Evolutionary conservation across 768 basidiomycete genomes (phyloP).

Genomic region (Tricholoma sp.): DNA sequence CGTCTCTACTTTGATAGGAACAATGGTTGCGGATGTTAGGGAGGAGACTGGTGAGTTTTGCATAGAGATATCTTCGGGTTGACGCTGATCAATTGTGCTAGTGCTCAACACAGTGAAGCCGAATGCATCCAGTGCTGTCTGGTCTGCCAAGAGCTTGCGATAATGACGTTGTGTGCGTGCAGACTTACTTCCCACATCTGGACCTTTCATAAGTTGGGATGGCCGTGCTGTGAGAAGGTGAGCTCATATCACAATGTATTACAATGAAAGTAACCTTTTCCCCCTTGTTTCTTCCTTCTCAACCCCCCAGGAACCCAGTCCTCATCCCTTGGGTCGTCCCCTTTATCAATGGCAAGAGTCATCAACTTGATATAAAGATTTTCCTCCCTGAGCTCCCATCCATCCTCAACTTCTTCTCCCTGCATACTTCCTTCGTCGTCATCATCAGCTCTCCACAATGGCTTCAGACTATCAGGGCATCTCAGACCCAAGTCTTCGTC

Average conservation of each 20-base stretch:
- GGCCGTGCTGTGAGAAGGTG: not conserved
- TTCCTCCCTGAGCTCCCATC: not conserved
- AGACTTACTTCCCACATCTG: constrained; percentile 9
- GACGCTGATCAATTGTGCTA: not conserved
- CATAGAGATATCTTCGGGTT: not conserved
- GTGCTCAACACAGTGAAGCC: not conserved
- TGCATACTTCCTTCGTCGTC: not conserved
- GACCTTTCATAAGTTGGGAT: constrained; percentile 8
- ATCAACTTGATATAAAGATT: constrained; percentile 1
- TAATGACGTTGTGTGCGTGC: not conserved
- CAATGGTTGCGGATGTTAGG: not conserved
- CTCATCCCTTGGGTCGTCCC: constrained; percentile 7
- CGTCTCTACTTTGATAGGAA: not conserved
- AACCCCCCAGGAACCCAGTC: constrained; percentile 4
- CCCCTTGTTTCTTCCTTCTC: not conserved
- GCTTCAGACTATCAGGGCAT: not conserved
- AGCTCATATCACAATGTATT: not conserved
- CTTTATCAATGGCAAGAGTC: constrained; percentile 1
- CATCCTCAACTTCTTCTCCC: not conserved
- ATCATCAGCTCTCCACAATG: not conserved
- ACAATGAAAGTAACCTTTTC: not conserved
- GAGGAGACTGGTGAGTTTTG: not conserved
- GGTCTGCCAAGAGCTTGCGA: not conserved
- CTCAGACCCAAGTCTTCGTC: not conserved
- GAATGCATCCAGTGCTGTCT: not conserved